Percentiles rank a stretch among this genome's conserved stretches.
phyloP scores from a whole-genome alignment of 129 eudicot genomes.

The sunflower (Helianthus annuus) region HanXRQr2.0-SUNRISE NC_035448.2:153809653-153810152 shows the following conservation, averaged over 20 bases:
- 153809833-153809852: neutral
- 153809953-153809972: slow-evolving; percentile 89
- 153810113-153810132: slow-evolving; percentile 47
- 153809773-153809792: slow-evolving; percentile 36
- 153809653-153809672: slow-evolving; percentile 15
- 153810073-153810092: slow-evolving; percentile 87
- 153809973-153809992: slow-evolving; percentile 95
- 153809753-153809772: slow-evolving; percentile 25
- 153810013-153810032: slow-evolving; percentile 87
- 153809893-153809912: slow-evolving; percentile 82
- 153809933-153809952: slow-evolving; percentile 96
- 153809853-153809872: neutral
- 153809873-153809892: slow-evolving; percentile 50
- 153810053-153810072: slow-evolving; percentile 89
- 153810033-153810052: slow-evolving; percentile 83
- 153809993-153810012: slow-evolving; percentile 75
- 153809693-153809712: slow-evolving; percentile 26
- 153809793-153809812: slow-evolving; percentile 17
- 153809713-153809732: slow-evolving; percentile 1
- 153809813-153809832: neutral
- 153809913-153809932: slow-evolving; percentile 94
- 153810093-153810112: slow-evolving; percentile 87
- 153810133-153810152: slow-evolving; percentile 34
- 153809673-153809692: neutral
- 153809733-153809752: neutral